Base-by-base conservation (phyloP, 2,329 filamentous ascomycete genomes). In the Botrytis deweyae region DNA sequence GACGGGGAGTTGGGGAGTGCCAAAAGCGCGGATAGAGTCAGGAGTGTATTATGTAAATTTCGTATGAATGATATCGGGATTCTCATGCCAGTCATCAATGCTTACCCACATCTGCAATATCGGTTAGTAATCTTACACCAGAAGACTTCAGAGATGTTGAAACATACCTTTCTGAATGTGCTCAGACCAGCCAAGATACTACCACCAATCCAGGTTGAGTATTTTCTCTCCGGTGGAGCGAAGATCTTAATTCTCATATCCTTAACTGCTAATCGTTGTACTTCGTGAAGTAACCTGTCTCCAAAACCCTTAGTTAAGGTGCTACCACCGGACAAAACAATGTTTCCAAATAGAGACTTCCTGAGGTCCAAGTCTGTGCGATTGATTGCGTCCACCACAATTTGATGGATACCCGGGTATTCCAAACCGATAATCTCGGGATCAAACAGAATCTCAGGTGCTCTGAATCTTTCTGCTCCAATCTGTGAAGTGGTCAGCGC, bases 231-330 rank as follows among this genome's bases (percentile, higher is more conserved):
- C 9, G 96, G 95, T 72, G 96, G 96, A 72, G 96, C 96, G 85
- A 97, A 97, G 81, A 99, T 99, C 87, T 98, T 97, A 86, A 99
- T 98, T 80, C 95, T 91, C 95, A 98, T 99, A 83, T 99, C 96
- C 87, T 98, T 98, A 79, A 98, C 94, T 18, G 96, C 96, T 80
- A 98, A 86, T 82, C 92, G 88, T 85, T 98, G 96, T 78, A 98
- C 92, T 85, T 99, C 96, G 78, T 93, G 91, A 81, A 99, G 87
- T 79, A 99, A 85, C 70, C 96, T 89, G 84, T 98, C 96, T 73
- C 95, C 95, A 81, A 99, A 99, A 63, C 96, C 96, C 85, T 96
- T 98, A 79, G 95, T 98, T 81, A 99, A 87, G 40, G 96, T 99
- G 80, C 94, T 97, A 72, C 96, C 96, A 76, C 96, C 96, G 0